Evolutionary conservation across 805 yeast species (phyloP).

Genomic region (Grigorovia jiainica): DNA sequence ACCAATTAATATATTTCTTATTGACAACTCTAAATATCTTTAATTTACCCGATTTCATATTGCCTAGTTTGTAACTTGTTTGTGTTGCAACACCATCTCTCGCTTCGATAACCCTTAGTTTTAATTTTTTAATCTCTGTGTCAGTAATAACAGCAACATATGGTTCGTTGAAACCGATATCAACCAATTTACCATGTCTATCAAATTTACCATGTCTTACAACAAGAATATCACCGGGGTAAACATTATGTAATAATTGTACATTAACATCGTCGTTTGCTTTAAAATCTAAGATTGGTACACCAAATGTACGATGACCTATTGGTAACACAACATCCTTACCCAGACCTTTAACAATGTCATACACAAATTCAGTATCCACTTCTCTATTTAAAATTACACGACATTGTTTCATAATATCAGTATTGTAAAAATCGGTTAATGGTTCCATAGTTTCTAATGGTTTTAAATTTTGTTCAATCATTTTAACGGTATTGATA

Average conservation of each 20-base stretch:
- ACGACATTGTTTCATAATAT: conserved; percentile 38
- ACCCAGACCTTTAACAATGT: conserved; percentile 2
- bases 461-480: conserved; percentile 22
- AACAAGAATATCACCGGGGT: conserved; percentile 79
- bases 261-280: conserved; percentile 35
- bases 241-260: conserved; percentile 49
- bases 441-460: conserved; percentile 12
- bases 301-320: conserved; percentile 66
- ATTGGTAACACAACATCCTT: conserved; percentile 31
- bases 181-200: conserved; percentile 38
- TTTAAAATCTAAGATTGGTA: conserved; percentile 41
- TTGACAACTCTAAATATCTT: conserved; percentile 75
- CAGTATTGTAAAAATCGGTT: conserved; percentile 43
- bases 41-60: conserved; percentile 69
- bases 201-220: conserved; percentile 67
- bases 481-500: conserved; percentile 32
- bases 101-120: conserved; percentile 58
- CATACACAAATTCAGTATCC: conserved; percentile 6
- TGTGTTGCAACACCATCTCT: conserved; percentile 44
- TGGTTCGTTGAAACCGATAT: conserved; percentile 43
- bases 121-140: conserved; percentile 64
- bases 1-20: conserved; percentile 69
- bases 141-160: conserved; percentile 56
- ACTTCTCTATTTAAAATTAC: conserved; percentile 23
- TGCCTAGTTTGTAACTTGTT: conserved; percentile 57